A percentile compares a stretch with the other conserved stretches of the same genome.
phyloP scores from a whole-genome alignment of 169 alveolate species.

The Plasmodium blacklocki region DNA sequence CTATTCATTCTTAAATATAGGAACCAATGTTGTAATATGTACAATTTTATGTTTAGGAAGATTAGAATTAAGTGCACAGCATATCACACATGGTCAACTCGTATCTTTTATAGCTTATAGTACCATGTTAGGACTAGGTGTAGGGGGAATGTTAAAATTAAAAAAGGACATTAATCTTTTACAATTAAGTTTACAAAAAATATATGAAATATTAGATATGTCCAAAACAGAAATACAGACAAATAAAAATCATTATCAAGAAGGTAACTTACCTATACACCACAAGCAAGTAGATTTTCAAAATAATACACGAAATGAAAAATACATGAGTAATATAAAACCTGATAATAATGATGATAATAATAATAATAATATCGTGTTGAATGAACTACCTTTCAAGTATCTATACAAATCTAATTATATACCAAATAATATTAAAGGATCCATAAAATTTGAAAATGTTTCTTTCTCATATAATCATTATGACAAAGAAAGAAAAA shows the following conservation, averaged over 20 bases:
- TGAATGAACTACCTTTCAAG: too few relatives aligned
- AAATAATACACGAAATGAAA: too few relatives aligned
- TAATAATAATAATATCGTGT: not conserved
- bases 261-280: too few relatives aligned
- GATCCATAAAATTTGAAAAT: conserved; percentile 38
- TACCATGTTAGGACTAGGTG: conserved; percentile 56
- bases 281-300: too few relatives aligned
- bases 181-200: conserved; percentile 39
- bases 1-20: conserved; percentile 65
- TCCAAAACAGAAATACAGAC: not conserved
- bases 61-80: conserved; percentile 26
- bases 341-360: not conserved
- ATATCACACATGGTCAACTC: conserved; percentile 56
- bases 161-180: conserved; percentile 43
- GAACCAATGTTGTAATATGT: conserved; percentile 62
- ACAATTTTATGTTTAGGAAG: conserved; percentile 46
- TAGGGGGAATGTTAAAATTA: conserved; percentile 42
- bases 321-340: too few relatives aligned
- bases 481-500: conserved; percentile 36
- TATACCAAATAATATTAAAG: conserved; percentile 8
- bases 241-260: not conserved
- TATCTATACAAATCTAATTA: too few relatives aligned
- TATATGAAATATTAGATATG: conserved; percentile 48
- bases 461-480: conserved; percentile 26
- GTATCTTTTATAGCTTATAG: conserved; percentile 64